Conservation (phyloP, 495 filamentous ascomycete genomes). For the Aspergillus saccharolyticus region DNA sequence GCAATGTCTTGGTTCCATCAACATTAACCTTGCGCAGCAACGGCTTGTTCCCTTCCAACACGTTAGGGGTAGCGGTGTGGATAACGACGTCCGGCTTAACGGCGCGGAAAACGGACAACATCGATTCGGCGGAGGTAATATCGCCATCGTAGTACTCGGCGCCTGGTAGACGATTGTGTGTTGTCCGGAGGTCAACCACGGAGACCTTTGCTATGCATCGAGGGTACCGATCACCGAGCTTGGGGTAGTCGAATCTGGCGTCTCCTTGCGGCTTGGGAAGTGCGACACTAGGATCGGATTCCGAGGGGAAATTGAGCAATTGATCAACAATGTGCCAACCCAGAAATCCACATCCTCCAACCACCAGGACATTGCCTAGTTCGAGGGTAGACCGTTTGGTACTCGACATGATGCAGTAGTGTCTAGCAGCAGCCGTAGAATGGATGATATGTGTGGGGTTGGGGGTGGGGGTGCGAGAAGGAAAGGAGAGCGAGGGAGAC, state of each 20-base stretch:
- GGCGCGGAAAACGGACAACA: slow-evolving; percentile 61
- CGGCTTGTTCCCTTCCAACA: slow-evolving; percentile 43
- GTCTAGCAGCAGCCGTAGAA: slow-evolving; percentile 3
- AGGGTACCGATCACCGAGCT: slow-evolving; percentile 37
- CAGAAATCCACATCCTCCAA: slow-evolving; percentile 55
- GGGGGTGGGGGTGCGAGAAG: slow-evolving; percentile 11
- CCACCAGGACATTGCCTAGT: slow-evolving; percentile 48
- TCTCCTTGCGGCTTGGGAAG: slow-evolving; percentile 37
- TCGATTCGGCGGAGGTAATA: slow-evolving; percentile 66
- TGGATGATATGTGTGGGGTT: too few relatives aligned
- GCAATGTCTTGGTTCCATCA: slow-evolving; percentile 72
- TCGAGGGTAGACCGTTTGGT: slow-evolving; percentile 32
- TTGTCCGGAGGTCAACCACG: slow-evolving; percentile 81
- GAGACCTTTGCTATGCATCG: slow-evolving; percentile 54
- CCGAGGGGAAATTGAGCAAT: slow-evolving; percentile 49
- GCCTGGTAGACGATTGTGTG: slow-evolving; percentile 65
- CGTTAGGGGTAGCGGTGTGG: slow-evolving; percentile 81
- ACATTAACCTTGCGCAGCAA: slow-evolving; percentile 77
- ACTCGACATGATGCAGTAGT: slow-evolving; percentile 27
- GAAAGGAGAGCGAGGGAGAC: slow-evolving; percentile 12
- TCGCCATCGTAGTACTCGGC: slow-evolving; percentile 81
- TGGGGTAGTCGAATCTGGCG: slow-evolving; percentile 38
- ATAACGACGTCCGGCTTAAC: slow-evolving; percentile 85
- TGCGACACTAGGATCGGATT: slow-evolving; percentile 40
- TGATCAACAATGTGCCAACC: slow-evolving; percentile 57